A percentile compares a stretch with the other conserved stretches of the same genome.
phyloP scores from a whole-genome alignment of 495 filamentous ascomycete species.

The Poronia punctata region DNA sequence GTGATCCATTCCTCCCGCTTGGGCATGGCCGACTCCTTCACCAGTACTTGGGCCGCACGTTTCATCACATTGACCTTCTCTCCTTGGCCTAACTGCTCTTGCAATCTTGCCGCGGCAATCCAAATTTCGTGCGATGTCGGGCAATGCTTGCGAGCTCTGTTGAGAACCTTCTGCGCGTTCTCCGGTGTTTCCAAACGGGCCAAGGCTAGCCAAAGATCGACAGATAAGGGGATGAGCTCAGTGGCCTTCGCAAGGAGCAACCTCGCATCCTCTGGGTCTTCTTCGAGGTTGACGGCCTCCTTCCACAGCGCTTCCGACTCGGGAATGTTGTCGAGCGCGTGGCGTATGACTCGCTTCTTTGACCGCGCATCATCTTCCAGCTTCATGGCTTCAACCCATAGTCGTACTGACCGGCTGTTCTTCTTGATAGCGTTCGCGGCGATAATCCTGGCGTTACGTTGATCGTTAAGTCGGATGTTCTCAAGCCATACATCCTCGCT shows the following conservation, averaged over 20 bases:
- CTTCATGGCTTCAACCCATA: constrained; percentile 95
- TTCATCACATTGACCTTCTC: constrained; percentile 87
- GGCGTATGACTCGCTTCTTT: constrained; percentile 84
- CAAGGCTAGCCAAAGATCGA: constrained; percentile 91
- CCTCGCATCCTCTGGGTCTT: constrained; percentile 76
- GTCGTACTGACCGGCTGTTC: constrained; percentile 76
- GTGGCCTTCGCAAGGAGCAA: constrained; percentile 87
- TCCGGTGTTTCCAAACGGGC: constrained; percentile 82
- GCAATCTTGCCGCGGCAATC: constrained; percentile 87
- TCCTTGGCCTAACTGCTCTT: constrained; percentile 75
- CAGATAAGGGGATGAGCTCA: constrained; percentile 84
- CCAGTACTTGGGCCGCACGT: constrained; percentile 82
- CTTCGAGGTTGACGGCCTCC: constrained; percentile 91
- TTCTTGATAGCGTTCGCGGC: constrained; percentile 89
- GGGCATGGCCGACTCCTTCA: constrained; percentile 87
- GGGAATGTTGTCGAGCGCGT: constrained; percentile 81
- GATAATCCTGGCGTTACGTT: constrained; percentile 88
- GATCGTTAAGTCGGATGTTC: constrained; percentile 85
- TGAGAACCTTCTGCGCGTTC: constrained; percentile 89
- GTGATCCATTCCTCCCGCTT: constrained; percentile 95
- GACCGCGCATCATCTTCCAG: constrained; percentile 71
- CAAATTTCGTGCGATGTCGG: constrained; percentile 90
- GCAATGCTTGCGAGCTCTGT: constrained; percentile 87
- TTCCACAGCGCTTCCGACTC: constrained; percentile 95
- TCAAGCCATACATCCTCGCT: constrained; percentile 95